phyloP scores from a whole-genome alignment of 805 yeast species.

The Tetrapisispora phaffii region DNA sequence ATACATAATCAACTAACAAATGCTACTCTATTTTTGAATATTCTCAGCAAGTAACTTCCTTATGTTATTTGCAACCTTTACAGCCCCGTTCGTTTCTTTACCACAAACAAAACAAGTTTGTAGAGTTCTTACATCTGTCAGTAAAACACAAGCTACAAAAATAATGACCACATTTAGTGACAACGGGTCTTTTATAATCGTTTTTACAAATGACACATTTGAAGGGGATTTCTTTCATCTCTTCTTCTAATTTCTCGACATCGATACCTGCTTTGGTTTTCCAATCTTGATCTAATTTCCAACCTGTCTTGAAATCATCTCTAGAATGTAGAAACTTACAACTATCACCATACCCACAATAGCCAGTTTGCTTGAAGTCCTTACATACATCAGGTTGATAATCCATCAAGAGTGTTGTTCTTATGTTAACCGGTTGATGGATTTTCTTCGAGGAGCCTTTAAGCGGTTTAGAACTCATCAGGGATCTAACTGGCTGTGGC shows the following conservation, averaged over 20 bases:
- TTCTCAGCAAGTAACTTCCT: slow-evolving; percentile 17
- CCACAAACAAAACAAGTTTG: slow-evolving; percentile 50
- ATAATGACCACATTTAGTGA: slow-evolving; percentile 51
- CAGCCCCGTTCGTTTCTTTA: slow-evolving; percentile 50
- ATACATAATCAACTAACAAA: background rate
- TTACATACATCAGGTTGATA: slow-evolving; percentile 92
- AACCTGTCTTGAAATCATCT: slow-evolving; percentile 69
- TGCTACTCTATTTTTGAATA: background rate
- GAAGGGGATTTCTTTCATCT: slow-evolving; percentile 37
- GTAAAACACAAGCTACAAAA: slow-evolving; percentile 58
- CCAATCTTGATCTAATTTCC: slow-evolving; percentile 67
- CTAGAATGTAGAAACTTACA: slow-evolving; percentile 90
- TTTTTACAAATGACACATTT: slow-evolving; percentile 52
- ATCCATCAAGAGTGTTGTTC: slow-evolving; percentile 63
- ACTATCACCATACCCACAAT: slow-evolving; percentile 94
- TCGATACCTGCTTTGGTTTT: slow-evolving; percentile 30
- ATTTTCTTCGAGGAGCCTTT: slow-evolving; percentile 6
- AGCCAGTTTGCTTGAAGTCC: slow-evolving; percentile 83
- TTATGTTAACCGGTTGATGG: slow-evolving; percentile 36
- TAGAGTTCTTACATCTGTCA: slow-evolving; percentile 32
- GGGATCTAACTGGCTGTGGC: background rate
- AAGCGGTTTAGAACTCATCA: background rate
- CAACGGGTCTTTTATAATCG: slow-evolving; percentile 46
- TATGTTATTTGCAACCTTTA: slow-evolving; percentile 40
- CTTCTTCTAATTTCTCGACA: slow-evolving; percentile 5